Conservation (phyloP, 805 yeast genomes). For the Metschnikowia corniflorae region DNA sequence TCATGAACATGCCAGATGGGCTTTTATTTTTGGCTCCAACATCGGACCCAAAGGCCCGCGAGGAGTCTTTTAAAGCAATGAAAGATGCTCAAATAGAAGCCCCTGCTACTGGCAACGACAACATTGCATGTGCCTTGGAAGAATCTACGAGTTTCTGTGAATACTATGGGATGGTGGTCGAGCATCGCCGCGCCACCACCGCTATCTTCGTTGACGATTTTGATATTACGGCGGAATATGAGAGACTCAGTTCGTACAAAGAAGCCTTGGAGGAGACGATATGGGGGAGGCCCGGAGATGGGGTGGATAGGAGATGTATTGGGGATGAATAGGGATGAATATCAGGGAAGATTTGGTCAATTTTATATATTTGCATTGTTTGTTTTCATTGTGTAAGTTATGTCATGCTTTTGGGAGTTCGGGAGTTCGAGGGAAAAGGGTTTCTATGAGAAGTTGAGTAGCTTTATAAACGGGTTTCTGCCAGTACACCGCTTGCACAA, state of each 20-base stretch:
- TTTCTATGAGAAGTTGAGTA: no score
- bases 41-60: background rate
- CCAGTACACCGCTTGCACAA: no score
- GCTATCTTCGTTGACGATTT: slow-evolving; percentile 1
- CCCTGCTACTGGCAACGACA: slow-evolving; percentile 4
- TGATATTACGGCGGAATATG: background rate
- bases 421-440: no score
- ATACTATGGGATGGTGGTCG: slow-evolving; percentile 6
- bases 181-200: background rate
- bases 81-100: slow-evolving; percentile 7
- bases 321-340: no score
- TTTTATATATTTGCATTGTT: no score
- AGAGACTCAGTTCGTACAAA: background rate
- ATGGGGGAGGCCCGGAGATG: no score
- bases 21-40: slow-evolving; percentile 5
- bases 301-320: no score
- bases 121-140: slow-evolving; percentile 14
- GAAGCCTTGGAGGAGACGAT: background rate
- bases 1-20: slow-evolving; percentile 9
- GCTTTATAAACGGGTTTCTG: no score
- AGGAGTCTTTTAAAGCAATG: slow-evolving; percentile 19
- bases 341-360: no score
- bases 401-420: no score
- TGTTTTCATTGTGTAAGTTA: no score
- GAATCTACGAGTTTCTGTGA: slow-evolving; percentile 10